These are phyloP conservation scores for Lipomyces mesembrius DNA, from an alignment of 805 yeast genomes.

Conservation along the genomic window DNA sequence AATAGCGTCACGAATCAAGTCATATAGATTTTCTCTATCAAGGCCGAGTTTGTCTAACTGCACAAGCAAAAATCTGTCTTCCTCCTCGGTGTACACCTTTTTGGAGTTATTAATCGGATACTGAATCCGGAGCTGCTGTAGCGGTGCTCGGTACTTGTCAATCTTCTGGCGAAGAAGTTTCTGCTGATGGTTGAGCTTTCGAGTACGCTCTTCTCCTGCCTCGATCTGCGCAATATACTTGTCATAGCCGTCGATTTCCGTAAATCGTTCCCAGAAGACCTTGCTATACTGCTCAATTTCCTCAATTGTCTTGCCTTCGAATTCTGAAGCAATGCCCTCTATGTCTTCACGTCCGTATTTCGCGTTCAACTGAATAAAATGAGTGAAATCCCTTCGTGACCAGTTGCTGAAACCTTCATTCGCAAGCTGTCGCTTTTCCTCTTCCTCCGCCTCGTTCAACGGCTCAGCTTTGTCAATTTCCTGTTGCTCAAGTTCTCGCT, in stretches of 20 bases:
- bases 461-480: constrained; percentile 80
- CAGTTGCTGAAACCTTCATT: constrained; percentile 76
- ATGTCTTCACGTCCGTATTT: constrained; percentile 82
- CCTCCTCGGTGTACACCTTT: constrained; percentile 80
- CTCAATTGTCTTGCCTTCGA: constrained; percentile 78
- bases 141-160: constrained; percentile 70
- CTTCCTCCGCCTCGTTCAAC: constrained; percentile 78
- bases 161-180: constrained; percentile 80
- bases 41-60: constrained; percentile 81
- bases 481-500: constrained; percentile 64
- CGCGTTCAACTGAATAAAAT: constrained; percentile 72
- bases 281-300: constrained; percentile 79
- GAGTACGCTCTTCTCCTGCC: constrained; percentile 82
- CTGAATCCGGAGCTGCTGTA: constrained; percentile 73
- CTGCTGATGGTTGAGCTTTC: constrained; percentile 67
- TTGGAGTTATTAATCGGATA: constrained; percentile 73
- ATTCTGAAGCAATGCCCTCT: constrained; percentile 71
- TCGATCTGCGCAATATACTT: constrained; percentile 80
- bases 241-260: constrained; percentile 87
- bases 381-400: constrained; percentile 86
- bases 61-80: constrained; percentile 83
- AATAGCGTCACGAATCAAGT: constrained; percentile 73
- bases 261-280: constrained; percentile 79
- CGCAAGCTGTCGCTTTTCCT: constrained; percentile 61
- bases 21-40: constrained; percentile 78